phyloP scores from a whole-genome alignment of 1,139 yeast species.

The Geotrichum macrosporum region DNA sequence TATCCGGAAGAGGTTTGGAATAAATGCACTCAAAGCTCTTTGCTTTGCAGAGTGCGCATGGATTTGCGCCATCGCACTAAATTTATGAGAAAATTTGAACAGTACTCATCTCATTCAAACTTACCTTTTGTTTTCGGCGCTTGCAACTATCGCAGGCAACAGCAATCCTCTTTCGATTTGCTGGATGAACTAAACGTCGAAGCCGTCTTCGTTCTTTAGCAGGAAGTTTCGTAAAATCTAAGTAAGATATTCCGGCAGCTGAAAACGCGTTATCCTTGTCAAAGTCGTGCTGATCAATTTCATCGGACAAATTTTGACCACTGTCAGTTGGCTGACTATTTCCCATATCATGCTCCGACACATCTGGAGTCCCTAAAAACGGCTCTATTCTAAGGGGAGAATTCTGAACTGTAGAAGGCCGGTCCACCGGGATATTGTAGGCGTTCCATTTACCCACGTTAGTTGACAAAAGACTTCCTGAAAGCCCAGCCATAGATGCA shows the following conservation, averaged over 20 bases:
- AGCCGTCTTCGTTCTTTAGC: conserved; percentile 23
- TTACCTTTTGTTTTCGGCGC: conserved; percentile 39
- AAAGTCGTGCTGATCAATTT: background rate
- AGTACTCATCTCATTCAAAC: conserved; percentile 18
- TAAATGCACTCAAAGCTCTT: conserved; percentile 25
- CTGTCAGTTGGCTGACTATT: too few relatives aligned
- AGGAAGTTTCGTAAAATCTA: conserved; percentile 7
- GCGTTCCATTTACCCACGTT: too few relatives aligned
- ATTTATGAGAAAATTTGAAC: conserved; percentile 1
- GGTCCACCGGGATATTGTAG: too few relatives aligned
- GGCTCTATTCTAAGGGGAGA: too few relatives aligned
- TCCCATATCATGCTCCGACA: too few relatives aligned
- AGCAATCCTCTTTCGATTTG: conserved; percentile 36
- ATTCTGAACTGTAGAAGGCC: too few relatives aligned
- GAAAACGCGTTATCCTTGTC: background rate
- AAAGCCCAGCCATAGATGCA: too few relatives aligned
- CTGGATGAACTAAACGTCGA: conserved; percentile 31
- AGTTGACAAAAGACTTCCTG: too few relatives aligned
- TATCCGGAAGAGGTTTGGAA: conserved; percentile 21
- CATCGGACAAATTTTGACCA: conserved; percentile 1
- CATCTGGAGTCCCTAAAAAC: too few relatives aligned
- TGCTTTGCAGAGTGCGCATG: conserved; percentile 28
- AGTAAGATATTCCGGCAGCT: background rate
- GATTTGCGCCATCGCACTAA: conserved; percentile 29
- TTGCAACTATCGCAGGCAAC: conserved; percentile 45